Conservation (phyloP, 2,329 filamentous ascomycete species). For the Alternaria postmessia region DNA sequence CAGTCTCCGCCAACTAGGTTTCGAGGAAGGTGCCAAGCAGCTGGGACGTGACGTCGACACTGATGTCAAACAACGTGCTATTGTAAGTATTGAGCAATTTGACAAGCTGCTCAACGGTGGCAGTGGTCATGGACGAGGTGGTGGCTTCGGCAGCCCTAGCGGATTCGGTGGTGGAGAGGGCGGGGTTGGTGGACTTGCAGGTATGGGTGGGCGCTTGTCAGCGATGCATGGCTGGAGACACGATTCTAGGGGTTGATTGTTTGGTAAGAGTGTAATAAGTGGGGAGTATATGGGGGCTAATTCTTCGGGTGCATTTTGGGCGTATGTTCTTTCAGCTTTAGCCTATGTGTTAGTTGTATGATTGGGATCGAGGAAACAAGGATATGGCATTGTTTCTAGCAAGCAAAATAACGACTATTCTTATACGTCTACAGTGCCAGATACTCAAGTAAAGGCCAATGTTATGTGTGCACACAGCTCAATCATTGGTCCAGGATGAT, state of each 20-base stretch:
- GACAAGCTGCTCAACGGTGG: slow-evolving; percentile 28
- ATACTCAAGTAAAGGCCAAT: background rate
- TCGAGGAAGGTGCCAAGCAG: slow-evolving; percentile 69
- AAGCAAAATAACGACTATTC: background rate
- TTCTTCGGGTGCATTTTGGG: background rate
- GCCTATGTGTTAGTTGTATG: background rate
- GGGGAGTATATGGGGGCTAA: background rate
- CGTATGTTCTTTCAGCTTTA: background rate
- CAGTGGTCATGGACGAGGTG: slow-evolving; percentile 1
- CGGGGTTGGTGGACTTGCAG: slow-evolving; percentile 13
- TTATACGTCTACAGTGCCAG: background rate
- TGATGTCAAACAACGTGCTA: slow-evolving; percentile 84
- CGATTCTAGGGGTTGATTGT: slow-evolving; percentile 22
- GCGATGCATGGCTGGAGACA: slow-evolving; percentile 29
- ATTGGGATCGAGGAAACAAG: background rate
- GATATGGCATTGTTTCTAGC: background rate
- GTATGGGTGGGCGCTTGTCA: slow-evolving; percentile 16
- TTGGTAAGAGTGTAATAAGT: background rate
- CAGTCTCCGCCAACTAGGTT: slow-evolving; percentile 75
- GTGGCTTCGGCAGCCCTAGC: slow-evolving; percentile 16
- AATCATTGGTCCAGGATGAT: background rate
- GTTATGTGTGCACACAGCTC: background rate
- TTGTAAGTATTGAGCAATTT: slow-evolving; percentile 74
- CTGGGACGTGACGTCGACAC: slow-evolving; percentile 74
- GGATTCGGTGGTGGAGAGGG: slow-evolving; percentile 20